Conservation (phyloP, 768 basidiomycete genomes). For the Amanita molliuscula region DNA sequence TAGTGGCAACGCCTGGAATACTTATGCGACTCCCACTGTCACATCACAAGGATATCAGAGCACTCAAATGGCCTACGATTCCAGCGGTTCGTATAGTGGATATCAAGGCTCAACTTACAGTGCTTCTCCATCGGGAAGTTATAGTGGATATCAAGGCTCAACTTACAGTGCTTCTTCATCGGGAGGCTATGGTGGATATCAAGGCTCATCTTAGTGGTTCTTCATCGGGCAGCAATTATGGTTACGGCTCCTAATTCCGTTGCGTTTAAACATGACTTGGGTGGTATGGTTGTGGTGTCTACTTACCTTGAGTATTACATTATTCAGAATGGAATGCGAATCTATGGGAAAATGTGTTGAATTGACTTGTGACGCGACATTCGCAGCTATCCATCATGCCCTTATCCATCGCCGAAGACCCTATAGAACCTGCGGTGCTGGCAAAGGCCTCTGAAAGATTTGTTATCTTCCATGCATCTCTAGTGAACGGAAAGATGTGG, state of each 20-base stretch:
- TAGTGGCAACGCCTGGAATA: constrained; percentile 40
- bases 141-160: too few relatives aligned
- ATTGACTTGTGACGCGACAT: too few relatives aligned
- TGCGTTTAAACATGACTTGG: not conserved
- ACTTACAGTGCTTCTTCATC: too few relatives aligned
- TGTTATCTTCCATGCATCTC: constrained; percentile 64
- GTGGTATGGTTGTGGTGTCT: not conserved
- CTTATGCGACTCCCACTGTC: constrained; percentile 25
- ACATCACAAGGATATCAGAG: not conserved
- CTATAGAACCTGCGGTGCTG: constrained; percentile 26
- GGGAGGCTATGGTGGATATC: not conserved
- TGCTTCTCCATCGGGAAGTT: too few relatives aligned
- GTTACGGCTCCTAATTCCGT: not conserved
- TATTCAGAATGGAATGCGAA: not conserved
- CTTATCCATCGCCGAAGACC: constrained; percentile 26
- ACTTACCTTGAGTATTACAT: not conserved
- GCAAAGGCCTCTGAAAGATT: constrained; percentile 36
- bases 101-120: too few relatives aligned
- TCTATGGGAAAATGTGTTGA: too few relatives aligned
- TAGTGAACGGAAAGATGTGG: constrained; percentile 55
- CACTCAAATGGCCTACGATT: not conserved
- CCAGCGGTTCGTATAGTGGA: not conserved
- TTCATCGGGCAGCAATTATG: not conserved
- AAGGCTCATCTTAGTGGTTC: not conserved
- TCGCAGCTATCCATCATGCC: constrained; percentile 33